Conservation (phyloP, 768 basidiomycete species). For the Agaricus bisporus region DNA sequence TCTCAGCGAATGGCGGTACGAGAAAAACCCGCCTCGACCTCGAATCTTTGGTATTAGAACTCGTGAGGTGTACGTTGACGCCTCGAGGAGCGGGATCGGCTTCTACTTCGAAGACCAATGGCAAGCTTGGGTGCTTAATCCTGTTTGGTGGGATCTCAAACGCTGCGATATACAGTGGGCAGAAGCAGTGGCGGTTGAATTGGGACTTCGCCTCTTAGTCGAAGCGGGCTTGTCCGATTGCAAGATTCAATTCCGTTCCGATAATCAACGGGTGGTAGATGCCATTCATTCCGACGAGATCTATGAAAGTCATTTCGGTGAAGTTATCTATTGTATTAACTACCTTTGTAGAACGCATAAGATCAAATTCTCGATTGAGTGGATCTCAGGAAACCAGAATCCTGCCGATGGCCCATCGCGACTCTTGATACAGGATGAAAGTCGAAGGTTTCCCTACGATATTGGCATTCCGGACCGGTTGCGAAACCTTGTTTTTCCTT, state of each 20-base stretch:
- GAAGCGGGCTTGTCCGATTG: constrained; percentile 15
- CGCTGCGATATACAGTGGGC: constrained; percentile 35
- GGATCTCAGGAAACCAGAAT: constrained; percentile 26
- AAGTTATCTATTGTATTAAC: constrained; percentile 24
- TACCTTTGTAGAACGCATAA: constrained; percentile 14
- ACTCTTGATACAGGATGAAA: background rate
- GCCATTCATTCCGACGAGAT: constrained; percentile 21
- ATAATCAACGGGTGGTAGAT: constrained; percentile 35
- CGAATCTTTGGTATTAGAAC: background rate
- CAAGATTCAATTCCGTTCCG: constrained; percentile 28
- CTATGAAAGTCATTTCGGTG: constrained; percentile 18
- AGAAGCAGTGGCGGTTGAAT: constrained; percentile 37
- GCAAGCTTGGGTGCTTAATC: constrained; percentile 32
- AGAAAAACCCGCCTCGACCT: background rate
- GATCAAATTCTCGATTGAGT: constrained; percentile 21
- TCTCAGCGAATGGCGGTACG: background rate
- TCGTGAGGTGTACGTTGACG: constrained; percentile 24
- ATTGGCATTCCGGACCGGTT: background rate
- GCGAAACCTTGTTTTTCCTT: background rate
- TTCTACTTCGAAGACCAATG: constrained; percentile 26
- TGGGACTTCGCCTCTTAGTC: constrained; percentile 28
- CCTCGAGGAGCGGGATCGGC: constrained; percentile 37
- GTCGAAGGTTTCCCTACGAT: constrained; percentile 8
- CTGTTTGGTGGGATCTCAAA: constrained; percentile 19
- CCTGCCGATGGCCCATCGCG: constrained; percentile 26